phyloP scores from a whole-genome alignment of 2,329 filamentous ascomycete genomes.

The Sordariomycetes sp. region DNA sequence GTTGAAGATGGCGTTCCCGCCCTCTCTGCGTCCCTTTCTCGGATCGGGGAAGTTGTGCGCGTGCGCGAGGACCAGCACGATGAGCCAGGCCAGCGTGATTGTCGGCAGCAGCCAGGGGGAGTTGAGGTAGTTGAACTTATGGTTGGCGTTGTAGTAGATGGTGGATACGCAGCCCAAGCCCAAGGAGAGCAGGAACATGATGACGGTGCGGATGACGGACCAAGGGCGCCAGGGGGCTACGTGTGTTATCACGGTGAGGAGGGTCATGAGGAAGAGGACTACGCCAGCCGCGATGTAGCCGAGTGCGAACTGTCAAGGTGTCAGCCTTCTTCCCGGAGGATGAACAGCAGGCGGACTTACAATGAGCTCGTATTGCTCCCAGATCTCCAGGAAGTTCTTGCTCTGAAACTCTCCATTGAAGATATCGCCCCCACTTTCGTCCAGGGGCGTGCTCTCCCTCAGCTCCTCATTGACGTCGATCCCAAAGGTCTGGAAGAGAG shows the following conservation, averaged over 20 bases:
- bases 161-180: slow-evolving; percentile 16
- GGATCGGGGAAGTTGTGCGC: not conserved
- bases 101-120: slow-evolving; percentile 22
- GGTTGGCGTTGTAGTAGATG: slow-evolving; percentile 12
- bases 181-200: slow-evolving; percentile 19
- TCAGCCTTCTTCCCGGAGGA: not conserved
- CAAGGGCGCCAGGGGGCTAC: slow-evolving; percentile 19
- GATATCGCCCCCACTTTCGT: slow-evolving; percentile 4
- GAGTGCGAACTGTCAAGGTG: slow-evolving; percentile 20
- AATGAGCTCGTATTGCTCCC: slow-evolving; percentile 17
- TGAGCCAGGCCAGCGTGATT: slow-evolving; percentile 22
- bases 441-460: slow-evolving; percentile 6
- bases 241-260: slow-evolving; percentile 19
- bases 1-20: not conserved
- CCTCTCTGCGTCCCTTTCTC: no score
- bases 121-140: slow-evolving; percentile 11
- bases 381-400: slow-evolving; percentile 12
- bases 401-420: slow-evolving; percentile 10
- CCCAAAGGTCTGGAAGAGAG: slow-evolving; percentile 18
- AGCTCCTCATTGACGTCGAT: slow-evolving; percentile 15
- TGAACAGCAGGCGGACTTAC: slow-evolving; percentile 11
- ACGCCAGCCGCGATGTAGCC: slow-evolving; percentile 17
- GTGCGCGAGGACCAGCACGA: slow-evolving; percentile 22
- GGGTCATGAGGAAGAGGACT: slow-evolving; percentile 20
- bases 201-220: slow-evolving; percentile 17